These are phyloP conservation scores for Ampelocalamus luodianensis DNA, from an alignment of 176 grass and related monocot genomes.

Conservation along the genomic window DNA sequence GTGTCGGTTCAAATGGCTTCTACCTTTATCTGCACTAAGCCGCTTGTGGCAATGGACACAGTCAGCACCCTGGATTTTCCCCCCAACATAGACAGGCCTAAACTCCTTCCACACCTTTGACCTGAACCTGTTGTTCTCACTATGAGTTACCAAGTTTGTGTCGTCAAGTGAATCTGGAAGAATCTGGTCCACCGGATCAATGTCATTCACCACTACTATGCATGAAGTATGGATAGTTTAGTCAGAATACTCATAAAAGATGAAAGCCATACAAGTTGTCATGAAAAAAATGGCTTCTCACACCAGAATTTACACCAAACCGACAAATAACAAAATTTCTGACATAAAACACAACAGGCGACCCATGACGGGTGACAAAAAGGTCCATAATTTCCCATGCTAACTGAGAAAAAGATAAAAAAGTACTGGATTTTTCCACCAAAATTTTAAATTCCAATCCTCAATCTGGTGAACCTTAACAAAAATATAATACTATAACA, in stretches of 20 bases:
- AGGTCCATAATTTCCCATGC: background rate
- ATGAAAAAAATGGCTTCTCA: background rate
- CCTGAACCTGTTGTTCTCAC: conserved; percentile 53
- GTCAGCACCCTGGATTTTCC: conserved; percentile 56
- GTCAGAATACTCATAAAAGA: conserved; percentile 27
- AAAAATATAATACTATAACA: background rate
- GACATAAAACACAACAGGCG: conserved; percentile 14
- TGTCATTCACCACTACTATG: conserved; percentile 32
- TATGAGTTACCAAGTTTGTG: conserved; percentile 37
- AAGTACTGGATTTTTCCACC: conserved; percentile 14
- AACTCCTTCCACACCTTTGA: conserved; percentile 63
- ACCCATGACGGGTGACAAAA: conserved; percentile 11
- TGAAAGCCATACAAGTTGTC: conserved; percentile 1
- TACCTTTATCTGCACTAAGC: conserved; percentile 56
- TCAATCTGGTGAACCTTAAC: background rate
- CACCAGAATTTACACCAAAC: conserved; percentile 14
- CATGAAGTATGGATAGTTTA: conserved; percentile 32
- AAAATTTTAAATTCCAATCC: background rate
- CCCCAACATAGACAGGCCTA: conserved; percentile 53
- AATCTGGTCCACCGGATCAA: conserved; percentile 40
- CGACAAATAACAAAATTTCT: background rate
- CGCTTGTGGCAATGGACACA: conserved; percentile 59
- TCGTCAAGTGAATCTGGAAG: conserved; percentile 52
- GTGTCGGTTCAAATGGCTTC: conserved; percentile 56
- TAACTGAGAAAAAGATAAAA: background rate